These are phyloP conservation scores for Coemansia umbellata DNA, from an alignment of 192 early-diverging fungal genomes.

Conservation along the genomic window DNA sequence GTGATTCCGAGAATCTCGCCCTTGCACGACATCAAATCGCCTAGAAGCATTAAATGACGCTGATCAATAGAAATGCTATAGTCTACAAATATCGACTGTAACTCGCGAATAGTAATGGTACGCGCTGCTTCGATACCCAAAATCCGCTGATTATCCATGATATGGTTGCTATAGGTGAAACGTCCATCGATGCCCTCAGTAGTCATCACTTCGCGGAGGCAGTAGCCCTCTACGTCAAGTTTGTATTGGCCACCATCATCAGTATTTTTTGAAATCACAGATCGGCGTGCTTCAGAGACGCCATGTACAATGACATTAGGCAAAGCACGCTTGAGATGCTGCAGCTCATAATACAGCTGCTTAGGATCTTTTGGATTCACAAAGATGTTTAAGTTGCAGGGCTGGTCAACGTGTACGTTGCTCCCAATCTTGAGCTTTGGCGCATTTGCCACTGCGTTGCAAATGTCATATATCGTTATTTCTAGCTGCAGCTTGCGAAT, in stretches of 20 bases:
- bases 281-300: slow-evolving; percentile 73
- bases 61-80: slow-evolving; percentile 95
- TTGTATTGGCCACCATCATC: slow-evolving; percentile 41
- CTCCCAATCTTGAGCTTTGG: slow-evolving; percentile 86
- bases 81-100: slow-evolving; percentile 74
- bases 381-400: slow-evolving; percentile 66
- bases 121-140: slow-evolving; percentile 97
- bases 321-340: slow-evolving; percentile 78
- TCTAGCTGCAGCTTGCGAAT: slow-evolving; percentile 89
- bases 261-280: slow-evolving; percentile 62
- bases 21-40: slow-evolving; percentile 98
- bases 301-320: slow-evolving; percentile 89
- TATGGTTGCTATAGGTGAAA: slow-evolving; percentile 81
- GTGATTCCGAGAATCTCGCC: slow-evolving; percentile 98
- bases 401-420: slow-evolving; percentile 60
- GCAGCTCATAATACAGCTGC: slow-evolving; percentile 68
- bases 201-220: slow-evolving; percentile 90
- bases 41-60: slow-evolving; percentile 94
- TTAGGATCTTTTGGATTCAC: slow-evolving; percentile 57
- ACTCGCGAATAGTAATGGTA: slow-evolving; percentile 85
- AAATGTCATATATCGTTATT: slow-evolving; percentile 71
- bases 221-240: slow-evolving; percentile 90
- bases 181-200: slow-evolving; percentile 86
- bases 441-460: slow-evolving; percentile 69
- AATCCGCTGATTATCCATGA: slow-evolving; percentile 84